Conservation (phyloP, 148 eudicot species). For the Rhododendron williamsianum region DNA sequence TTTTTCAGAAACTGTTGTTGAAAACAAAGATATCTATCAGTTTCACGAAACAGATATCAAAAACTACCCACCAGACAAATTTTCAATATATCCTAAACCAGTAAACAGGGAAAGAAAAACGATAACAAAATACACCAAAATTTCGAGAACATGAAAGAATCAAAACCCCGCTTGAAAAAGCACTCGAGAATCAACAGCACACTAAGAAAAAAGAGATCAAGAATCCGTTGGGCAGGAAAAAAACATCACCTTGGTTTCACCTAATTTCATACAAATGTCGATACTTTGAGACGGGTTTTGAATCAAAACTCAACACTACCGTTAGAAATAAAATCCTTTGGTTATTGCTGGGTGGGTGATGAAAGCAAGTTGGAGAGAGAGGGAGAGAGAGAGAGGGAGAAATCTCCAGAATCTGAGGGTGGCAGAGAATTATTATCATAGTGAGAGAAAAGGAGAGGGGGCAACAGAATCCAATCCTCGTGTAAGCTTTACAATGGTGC, state of each 20-base stretch:
- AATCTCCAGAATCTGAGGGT: conserved; percentile 19
- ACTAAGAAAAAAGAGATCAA: neutral
- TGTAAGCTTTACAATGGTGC: conserved; percentile 27
- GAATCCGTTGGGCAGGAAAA: neutral
- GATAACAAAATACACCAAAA: neutral
- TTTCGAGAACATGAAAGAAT: neutral
- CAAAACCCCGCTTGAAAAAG: neutral
- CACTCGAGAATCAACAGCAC: neutral
- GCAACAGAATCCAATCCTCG: conserved; percentile 62
- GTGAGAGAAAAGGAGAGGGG: conserved; percentile 18
- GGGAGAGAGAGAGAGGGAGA: conserved; percentile 4
- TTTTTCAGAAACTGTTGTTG: neutral
- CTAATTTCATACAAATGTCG: conserved; percentile 6
- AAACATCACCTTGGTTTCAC: conserved; percentile 1
- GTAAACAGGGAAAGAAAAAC: neutral
- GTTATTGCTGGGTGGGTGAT: neutral
- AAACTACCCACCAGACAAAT: neutral
- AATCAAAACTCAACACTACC: neutral
- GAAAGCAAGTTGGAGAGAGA: conserved; percentile 3
- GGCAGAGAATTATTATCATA: conserved; percentile 20
- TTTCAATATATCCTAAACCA: neutral
- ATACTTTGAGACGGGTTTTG: neutral
- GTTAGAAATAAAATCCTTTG: neutral
- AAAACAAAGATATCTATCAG: neutral
- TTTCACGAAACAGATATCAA: neutral